Base-by-base conservation (phyloP, 768 basidiomycete species). In the Gloeophyllum trabeum region DNA sequence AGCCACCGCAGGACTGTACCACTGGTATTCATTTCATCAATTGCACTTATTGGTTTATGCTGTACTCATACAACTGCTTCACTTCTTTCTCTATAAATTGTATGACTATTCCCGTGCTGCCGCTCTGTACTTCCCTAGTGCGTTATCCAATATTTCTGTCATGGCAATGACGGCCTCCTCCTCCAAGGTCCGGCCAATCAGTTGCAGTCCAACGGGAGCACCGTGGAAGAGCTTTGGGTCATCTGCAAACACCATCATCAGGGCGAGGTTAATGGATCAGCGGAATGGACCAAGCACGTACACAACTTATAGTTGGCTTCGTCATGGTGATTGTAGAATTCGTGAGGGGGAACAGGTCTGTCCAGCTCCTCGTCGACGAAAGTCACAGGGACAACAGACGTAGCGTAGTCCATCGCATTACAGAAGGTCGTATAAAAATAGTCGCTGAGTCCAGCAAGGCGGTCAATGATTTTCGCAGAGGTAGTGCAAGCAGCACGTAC, bases 131-230 rank as follows among this genome's bases (percentile, higher is more conserved):
- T 20, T 38, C 20, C 41, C 45, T 12, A 79, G 55, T 6, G 76
- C 78, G 0, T 54, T 54, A 35, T 75, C 77, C 6, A 82, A 72
- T 19, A 87, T 69, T 51, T 83, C 77, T 4, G 73, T 68, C 73
- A 87, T 76, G 0, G 65, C 70, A 41, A 87, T 70, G 2, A 84
- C 72, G 0, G 76, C 84, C 51, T 88, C 85, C 50, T 88, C 86
- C 51, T 87, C 85, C 45, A 76, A 61, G 5, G 78, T 81, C 35
- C 77, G 67, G 2, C 79, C 81, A 6, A 85, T 65, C 5, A 87
- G 54, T 54, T 88, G 85, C 22, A 88, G 54, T 5, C 65, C 60
- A n/a, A 87, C 62, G 0, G 85, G 84, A 0, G 75, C 76, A 43
- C 73, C 69, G 43, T 56, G 57, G 55, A 71, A 83, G 0, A 54